Percentiles rank a stretch among this genome's conserved stretches.
These are phyloP conservation scores for Pseudogymnoascus sp. DNA, from an alignment of 2,329 filamentous ascomycete species.

Conservation along the genomic window DNA sequence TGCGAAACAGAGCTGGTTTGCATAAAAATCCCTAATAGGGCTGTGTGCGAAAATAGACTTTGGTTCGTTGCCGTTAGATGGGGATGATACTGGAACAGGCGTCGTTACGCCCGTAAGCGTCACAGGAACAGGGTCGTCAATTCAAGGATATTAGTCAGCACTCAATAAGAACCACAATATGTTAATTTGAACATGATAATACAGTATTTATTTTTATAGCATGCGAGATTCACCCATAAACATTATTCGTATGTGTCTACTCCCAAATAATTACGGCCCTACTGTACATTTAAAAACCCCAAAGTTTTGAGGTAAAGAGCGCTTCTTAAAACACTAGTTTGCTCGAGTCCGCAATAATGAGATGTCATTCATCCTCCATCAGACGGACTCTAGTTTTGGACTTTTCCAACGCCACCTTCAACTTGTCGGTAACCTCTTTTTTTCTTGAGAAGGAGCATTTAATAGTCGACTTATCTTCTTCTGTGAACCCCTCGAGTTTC, in stretches of 20 bases:
- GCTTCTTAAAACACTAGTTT: background rate
- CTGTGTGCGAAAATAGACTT: background rate
- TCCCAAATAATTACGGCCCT: background rate
- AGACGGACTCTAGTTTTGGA: slow-evolving; percentile 23
- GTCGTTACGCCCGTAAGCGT: slow-evolving; percentile 4
- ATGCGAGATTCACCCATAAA: background rate
- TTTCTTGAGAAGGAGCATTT: slow-evolving; percentile 47
- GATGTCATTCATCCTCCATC: slow-evolving; percentile 21
- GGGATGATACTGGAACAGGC: background rate
- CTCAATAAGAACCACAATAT: background rate
- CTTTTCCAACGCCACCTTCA: slow-evolving; percentile 32
- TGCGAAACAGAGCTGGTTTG: background rate
- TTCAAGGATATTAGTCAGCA: slow-evolving; percentile 4
- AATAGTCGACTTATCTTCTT: slow-evolving; percentile 49
- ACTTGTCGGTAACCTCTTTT: slow-evolving; percentile 43
- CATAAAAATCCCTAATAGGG: background rate
- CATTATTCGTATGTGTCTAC: background rate
- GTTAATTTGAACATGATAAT: background rate
- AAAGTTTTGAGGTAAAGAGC: background rate
- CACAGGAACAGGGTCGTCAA: background rate
- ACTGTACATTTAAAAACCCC: background rate
- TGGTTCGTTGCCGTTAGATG: background rate
- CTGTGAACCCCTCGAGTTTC: slow-evolving; percentile 54
- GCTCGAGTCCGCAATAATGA: background rate
- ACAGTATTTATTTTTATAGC: slow-evolving; percentile 3